phyloP scores from a whole-genome alignment of 257 asterid genomes.

The Datura wrightii region DNA sequence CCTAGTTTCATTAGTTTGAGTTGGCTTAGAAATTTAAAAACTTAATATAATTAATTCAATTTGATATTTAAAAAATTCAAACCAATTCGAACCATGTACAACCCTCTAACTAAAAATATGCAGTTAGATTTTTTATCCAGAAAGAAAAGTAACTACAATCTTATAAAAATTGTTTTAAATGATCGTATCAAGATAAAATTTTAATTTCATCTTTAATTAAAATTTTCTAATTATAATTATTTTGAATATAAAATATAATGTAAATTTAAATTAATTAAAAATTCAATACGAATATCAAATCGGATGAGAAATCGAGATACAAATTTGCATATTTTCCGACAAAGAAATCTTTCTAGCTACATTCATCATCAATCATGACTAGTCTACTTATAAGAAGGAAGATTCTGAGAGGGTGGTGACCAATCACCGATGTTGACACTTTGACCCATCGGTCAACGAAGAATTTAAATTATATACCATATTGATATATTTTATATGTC shows the following conservation, averaged over 20 bases:
- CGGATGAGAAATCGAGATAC: too few species aligned
- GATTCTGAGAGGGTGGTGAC: background rate
- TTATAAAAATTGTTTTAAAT: background rate
- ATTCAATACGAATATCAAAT: too few species aligned
- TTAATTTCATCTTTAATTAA: too few species aligned
- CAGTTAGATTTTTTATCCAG: background rate
- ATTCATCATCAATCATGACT: background rate
- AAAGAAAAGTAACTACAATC: background rate
- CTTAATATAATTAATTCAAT: too few species aligned
- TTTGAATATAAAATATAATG: too few species aligned
- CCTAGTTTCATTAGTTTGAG: too few species aligned
- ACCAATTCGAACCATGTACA: too few species aligned
- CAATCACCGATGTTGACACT: background rate
- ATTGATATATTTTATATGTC: too few species aligned
- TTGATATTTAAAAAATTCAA: too few species aligned
- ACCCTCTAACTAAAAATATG: background rate
- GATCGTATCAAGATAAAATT: too few species aligned
- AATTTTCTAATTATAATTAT: too few species aligned
- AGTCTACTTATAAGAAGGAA: background rate
- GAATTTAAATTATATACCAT: background rate
- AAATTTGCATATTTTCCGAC: background rate
- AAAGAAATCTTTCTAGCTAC: background rate
- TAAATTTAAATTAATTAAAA: background rate
- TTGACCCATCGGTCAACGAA: background rate
- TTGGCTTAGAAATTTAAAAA: too few species aligned